These are phyloP conservation scores for Gymnopilus dilepis DNA, from an alignment of 768 basidiomycete genomes.

Conservation along the genomic window DNA sequence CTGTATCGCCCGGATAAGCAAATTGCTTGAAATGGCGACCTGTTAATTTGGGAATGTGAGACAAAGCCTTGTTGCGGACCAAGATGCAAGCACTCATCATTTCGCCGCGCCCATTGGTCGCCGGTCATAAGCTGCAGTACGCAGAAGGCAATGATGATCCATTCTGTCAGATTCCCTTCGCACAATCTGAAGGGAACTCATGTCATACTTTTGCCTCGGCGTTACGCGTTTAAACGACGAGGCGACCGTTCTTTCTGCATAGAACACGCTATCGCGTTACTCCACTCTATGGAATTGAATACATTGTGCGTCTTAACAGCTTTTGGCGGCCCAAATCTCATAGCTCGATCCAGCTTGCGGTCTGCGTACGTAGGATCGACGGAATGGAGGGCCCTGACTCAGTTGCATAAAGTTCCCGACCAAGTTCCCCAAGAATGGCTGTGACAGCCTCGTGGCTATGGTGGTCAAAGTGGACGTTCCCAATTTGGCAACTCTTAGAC, in stretches of 20 bases:
- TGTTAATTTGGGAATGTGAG: constrained; percentile 13
- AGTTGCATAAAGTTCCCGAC: constrained; percentile 27
- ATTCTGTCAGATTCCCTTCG: constrained; percentile 18
- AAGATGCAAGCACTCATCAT: constrained; percentile 14
- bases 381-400: constrained; percentile 35
- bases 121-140: constrained; percentile 5
- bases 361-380: constrained; percentile 32
- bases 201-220: constrained; percentile 9
- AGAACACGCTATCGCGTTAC: constrained; percentile 12
- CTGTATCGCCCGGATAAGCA: constrained; percentile 17
- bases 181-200: constrained; percentile 6
- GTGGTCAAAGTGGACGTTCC: constrained; percentile 21
- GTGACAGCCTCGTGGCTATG: constrained; percentile 28
- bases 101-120: constrained; percentile 8
- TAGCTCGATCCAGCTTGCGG: constrained; percentile 24
- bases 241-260: constrained; percentile 6
- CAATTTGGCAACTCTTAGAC: constrained; percentile 16
- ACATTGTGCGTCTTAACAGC: constrained; percentile 6
- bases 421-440: constrained; percentile 19
- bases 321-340: constrained; percentile 13
- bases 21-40: not conserved
- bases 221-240: constrained; percentile 12
- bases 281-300: constrained; percentile 20
- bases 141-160: constrained; percentile 16
- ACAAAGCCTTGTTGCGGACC: constrained; percentile 15